Base-by-base conservation (phyloP, 805 yeast genomes). In the Priceomyces castillae region DNA sequence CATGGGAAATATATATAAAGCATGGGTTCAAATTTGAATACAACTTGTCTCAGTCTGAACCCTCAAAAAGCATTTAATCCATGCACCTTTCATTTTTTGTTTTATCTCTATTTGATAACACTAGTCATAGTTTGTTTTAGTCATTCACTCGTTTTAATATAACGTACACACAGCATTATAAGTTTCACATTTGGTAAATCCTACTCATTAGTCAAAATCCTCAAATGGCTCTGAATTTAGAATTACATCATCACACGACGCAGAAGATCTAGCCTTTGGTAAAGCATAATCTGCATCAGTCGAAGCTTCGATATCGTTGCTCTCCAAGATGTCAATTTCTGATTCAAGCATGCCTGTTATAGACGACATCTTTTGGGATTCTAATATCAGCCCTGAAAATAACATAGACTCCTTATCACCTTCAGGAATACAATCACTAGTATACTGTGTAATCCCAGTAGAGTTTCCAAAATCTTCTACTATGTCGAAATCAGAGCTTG, bases 1-100 rank as follows among this genome's bases (percentile, higher is more conserved):
- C 62, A 10, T 71, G 76, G 76, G 76, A 71, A 39, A 66, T 67
- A 10, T 63, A 60, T 42, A 51, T 62, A 26, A 70, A 69, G 47
- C 50, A 58, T 49, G 69, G 65, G 4, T 67, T 68, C 54, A 65
- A 57, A 46, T 62, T 69, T 44, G 76, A 71, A 42, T 52, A 54
- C 16, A 58, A 50, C 31, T 51, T 63, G 41, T 57, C 67, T 46
- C 67, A 64, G 42, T 39, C 52, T 7, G 58, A 51, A 36, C 71
- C 73, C 11, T 54, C 65, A n/a, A 42, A 48, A 26, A 43, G 34
- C 28, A 36, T 50, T 34, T 45, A 37, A 36, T 31, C 30, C 20
- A n/a, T 19, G 34, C 4, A 7, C 34, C n/a, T 36, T 7, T 17
- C 18, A 9, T 9, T 35, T 34, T 26, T 16, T 15, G 4, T 34